Evolutionary conservation across 176 grass and related monocot species (phyloP).

Genomic region (Avena sativa): DNA sequence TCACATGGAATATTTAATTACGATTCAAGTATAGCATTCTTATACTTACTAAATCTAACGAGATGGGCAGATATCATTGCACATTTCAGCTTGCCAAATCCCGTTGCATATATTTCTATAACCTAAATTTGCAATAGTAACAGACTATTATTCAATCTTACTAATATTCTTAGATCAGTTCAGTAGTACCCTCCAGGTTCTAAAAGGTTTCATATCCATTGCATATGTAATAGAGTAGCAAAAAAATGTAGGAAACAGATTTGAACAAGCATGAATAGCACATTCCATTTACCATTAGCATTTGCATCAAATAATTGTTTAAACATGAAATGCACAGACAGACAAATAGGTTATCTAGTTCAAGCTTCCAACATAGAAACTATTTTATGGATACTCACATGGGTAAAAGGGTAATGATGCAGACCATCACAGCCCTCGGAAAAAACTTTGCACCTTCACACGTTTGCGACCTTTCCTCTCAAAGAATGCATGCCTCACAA

Average conservation of each 20-base stretch:
- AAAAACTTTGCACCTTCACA: background rate
- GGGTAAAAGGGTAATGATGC: background rate
- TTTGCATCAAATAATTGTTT: background rate
- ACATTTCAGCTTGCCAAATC: background rate
- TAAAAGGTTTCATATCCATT: background rate
- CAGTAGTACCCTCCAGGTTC: background rate
- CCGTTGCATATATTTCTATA: background rate
- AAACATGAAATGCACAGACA: background rate
- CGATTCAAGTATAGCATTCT: background rate
- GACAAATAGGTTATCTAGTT: background rate
- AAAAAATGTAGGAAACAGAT: background rate
- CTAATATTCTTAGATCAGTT: background rate
- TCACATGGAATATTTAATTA: background rate
- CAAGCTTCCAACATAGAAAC: background rate
- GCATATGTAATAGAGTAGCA: background rate
- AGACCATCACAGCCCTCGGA: background rate
- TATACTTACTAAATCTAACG: background rate
- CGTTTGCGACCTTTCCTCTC: background rate
- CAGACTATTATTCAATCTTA: background rate
- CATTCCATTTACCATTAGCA: background rate
- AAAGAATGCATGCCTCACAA: conserved; percentile 19
- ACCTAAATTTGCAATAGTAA: background rate
- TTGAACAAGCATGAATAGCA: background rate
- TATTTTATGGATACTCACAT: background rate
- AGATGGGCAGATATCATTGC: background rate